Conservation (phyloP, 371 early-diverging fungal genomes). For the Mortierella sp. region DNA sequence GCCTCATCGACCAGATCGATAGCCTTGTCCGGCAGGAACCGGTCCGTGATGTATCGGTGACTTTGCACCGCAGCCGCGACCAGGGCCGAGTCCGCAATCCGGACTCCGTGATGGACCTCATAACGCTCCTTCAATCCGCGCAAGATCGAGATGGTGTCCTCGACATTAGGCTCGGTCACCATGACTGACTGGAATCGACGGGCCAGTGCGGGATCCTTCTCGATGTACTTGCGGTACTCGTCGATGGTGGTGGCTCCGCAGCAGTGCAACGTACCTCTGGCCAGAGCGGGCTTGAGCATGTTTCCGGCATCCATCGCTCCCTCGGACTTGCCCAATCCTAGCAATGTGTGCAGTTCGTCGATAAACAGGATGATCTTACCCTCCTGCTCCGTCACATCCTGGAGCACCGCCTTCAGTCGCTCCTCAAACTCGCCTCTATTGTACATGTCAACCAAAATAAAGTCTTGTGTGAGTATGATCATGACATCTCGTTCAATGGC, state of each 20-base stretch:
- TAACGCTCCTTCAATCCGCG: conserved; percentile 80
- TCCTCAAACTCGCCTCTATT: conserved; percentile 89
- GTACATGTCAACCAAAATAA: background rate
- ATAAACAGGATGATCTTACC: conserved; percentile 87
- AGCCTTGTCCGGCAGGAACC: conserved; percentile 82
- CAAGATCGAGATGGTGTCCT: conserved; percentile 89
- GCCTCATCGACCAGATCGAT: conserved; percentile 94
- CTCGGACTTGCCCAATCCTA: conserved; percentile 85
- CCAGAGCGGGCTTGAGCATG: conserved; percentile 89
- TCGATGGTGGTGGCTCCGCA: conserved; percentile 93
- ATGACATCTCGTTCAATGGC: background rate
- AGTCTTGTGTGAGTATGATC: background rate
- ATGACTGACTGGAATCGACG: conserved; percentile 88
- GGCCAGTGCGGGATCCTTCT: conserved; percentile 90
- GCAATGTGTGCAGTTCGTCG: conserved; percentile 88
- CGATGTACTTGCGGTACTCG: conserved; percentile 87
- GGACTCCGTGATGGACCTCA: conserved; percentile 91
- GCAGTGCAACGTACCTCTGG: conserved; percentile 84
- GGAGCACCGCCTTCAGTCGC: conserved; percentile 81
- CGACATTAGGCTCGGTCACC: conserved; percentile 77
- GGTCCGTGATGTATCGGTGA: conserved; percentile 85
- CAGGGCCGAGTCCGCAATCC: conserved; percentile 86
- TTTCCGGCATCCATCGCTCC: conserved; percentile 87
- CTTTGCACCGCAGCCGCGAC: conserved; percentile 85
- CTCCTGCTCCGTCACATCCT: conserved; percentile 79